These are phyloP conservation scores for Fusarium irregulare DNA, from an alignment of 2,329 filamentous ascomycete species.

Conservation along the genomic window DNA sequence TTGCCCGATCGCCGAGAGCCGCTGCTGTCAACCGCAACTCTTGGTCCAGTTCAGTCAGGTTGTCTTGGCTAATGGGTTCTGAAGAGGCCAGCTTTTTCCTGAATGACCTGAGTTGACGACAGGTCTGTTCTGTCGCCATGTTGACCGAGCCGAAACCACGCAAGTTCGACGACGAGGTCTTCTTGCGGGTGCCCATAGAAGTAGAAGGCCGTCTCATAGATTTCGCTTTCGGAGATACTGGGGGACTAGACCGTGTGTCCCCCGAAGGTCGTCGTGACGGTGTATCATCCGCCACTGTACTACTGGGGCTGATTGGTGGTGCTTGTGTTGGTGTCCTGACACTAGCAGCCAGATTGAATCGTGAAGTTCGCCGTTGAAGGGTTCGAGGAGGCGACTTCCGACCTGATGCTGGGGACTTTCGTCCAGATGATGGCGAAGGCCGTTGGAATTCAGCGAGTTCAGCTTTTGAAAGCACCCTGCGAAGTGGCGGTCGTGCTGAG, in stretches of 20 bases:
- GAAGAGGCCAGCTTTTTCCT: conserved; percentile 70
- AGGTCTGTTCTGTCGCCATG: conserved; percentile 73
- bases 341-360: conserved; percentile 57
- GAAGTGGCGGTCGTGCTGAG: conserved; percentile 76
- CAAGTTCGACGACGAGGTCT: conserved; percentile 59
- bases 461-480: conserved; percentile 86
- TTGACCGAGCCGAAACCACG: conserved; percentile 67
- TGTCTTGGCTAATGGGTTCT: conserved; percentile 67
- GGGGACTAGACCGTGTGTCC: conserved; percentile 60
- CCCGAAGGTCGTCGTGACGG: conserved; percentile 61
- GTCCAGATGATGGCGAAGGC: conserved; percentile 59
- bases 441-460: conserved; percentile 85
- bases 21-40: conserved; percentile 72
- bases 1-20: conserved; percentile 68
- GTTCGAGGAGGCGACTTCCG: conserved; percentile 67
- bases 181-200: conserved; percentile 63
- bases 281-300: conserved; percentile 56
- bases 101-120: conserved; percentile 70
- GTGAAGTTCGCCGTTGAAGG: conserved; percentile 66
- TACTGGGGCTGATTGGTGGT: conserved; percentile 56
- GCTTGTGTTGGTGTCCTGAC: conserved; percentile 54
- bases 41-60: conserved; percentile 71
- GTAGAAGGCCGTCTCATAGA: conserved; percentile 65
- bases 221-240: conserved; percentile 61
- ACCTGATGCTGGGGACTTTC: conserved; percentile 61